Conservation (phyloP, 2,329 filamentous ascomycete genomes). For the Monosporascus sp. region DNA sequence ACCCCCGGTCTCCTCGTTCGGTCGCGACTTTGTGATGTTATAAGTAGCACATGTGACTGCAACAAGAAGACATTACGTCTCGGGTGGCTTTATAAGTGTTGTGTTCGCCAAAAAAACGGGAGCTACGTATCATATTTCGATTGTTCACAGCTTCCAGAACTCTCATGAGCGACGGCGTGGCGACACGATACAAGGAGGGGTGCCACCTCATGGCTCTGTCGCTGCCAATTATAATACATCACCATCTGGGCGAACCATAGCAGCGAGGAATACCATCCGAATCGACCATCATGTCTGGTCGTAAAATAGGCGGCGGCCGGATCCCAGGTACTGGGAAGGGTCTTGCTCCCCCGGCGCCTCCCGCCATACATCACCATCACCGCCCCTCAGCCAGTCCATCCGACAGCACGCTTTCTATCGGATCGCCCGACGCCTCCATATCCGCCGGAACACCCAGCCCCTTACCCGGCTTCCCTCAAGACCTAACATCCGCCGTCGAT, state of each 20-base stretch:
- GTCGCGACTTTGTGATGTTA: background rate
- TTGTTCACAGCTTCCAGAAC: background rate
- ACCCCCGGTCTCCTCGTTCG: background rate
- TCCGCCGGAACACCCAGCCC: slow-evolving; percentile 44
- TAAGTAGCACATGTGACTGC: background rate
- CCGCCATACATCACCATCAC: slow-evolving; percentile 28
- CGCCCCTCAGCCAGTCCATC: slow-evolving; percentile 46
- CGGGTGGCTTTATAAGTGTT: too few species aligned
- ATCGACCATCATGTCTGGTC: slow-evolving; percentile 62
- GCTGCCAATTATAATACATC: background rate
- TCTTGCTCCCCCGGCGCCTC: slow-evolving; percentile 59
- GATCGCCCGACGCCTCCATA: slow-evolving; percentile 55
- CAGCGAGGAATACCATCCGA: background rate
- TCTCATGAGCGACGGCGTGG: background rate
- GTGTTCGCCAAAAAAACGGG: too few species aligned
- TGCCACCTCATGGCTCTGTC: background rate
- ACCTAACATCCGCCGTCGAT: slow-evolving; percentile 77
- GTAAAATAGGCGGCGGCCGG: slow-evolving; percentile 87
- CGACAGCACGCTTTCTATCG: slow-evolving; percentile 72
- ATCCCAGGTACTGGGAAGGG: slow-evolving; percentile 83
- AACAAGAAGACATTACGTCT: background rate
- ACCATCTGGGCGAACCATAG: background rate
- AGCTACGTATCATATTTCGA: background rate
- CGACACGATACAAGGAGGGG: background rate
- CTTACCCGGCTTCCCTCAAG: slow-evolving; percentile 66